A percentile compares a stretch with the other conserved stretches of the same genome.
Evolutionary conservation across 805 yeast genomes (phyloP).

Genomic region (Wickerhamomyces bovis): DNA sequence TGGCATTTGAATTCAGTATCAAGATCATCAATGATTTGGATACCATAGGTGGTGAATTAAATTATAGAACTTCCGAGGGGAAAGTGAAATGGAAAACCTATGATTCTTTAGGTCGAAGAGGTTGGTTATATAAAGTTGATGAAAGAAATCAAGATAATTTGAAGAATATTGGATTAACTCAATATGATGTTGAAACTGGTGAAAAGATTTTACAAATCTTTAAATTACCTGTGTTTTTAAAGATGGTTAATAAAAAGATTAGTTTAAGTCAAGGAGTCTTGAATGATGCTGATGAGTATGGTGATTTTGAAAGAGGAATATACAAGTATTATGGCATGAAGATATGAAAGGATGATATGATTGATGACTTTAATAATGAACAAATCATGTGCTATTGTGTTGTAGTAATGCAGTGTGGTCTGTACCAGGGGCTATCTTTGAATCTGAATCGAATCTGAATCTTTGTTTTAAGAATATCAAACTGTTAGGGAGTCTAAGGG

Average conservation of each 20-base stretch:
- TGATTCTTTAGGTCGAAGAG: conserved; percentile 59
- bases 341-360: conserved; percentile 18
- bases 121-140: conserved; percentile 63
- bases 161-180: conserved; percentile 33
- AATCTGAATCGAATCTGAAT: too few relatives aligned
- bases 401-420: too few relatives aligned
- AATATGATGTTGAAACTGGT: conserved; percentile 61
- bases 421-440: too few relatives aligned
- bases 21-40: conserved; percentile 47
- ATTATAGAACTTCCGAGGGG: conserved; percentile 19
- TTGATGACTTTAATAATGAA: background rate
- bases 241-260: conserved; percentile 33
- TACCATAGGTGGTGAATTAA: conserved; percentile 19
- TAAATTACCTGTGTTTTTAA: conserved; percentile 34
- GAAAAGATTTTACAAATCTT: conserved; percentile 41
- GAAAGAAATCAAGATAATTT: conserved; percentile 29
- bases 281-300: conserved; percentile 33
- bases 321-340: conserved; percentile 37
- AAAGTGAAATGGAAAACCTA: conserved; percentile 24
- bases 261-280: conserved; percentile 30
- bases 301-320: conserved; percentile 39
- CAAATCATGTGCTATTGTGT: background rate
- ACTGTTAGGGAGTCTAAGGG: too few relatives aligned
- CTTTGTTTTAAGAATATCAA: too few relatives aligned
- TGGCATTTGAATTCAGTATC: conserved; percentile 62